phyloP scores from a whole-genome alignment of 2,329 filamentous ascomycete species.

The Diaporthe vaccinii region DNA sequence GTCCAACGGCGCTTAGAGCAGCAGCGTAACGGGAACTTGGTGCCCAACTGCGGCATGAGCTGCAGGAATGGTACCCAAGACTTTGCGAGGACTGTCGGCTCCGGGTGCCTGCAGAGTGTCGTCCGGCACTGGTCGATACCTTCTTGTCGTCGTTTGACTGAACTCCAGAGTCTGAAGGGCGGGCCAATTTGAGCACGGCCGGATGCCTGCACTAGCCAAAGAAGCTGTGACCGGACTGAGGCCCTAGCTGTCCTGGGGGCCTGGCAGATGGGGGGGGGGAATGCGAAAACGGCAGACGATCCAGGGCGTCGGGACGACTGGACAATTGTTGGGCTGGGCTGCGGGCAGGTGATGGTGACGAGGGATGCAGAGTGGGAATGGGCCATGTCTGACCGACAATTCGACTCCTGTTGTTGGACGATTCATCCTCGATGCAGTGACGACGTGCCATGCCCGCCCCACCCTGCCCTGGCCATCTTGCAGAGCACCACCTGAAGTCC shows the following conservation, averaged over 20 bases:
- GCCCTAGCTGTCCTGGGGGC: neutral
- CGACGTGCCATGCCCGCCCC: constrained; percentile 1
- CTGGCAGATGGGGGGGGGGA: neutral
- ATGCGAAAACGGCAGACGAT: neutral
- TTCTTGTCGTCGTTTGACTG: neutral
- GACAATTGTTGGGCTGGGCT: constrained; percentile 25
- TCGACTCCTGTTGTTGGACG: constrained; percentile 22
- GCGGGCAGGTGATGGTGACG: neutral
- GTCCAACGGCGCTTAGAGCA: constrained; percentile 30
- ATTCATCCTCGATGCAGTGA: constrained; percentile 30
- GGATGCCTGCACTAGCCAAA: neutral
- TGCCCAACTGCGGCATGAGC: constrained; percentile 31
- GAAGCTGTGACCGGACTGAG: constrained; percentile 12
- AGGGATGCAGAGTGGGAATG: constrained; percentile 22
- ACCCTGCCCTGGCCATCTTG: constrained; percentile 19
- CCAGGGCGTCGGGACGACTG: constrained; percentile 15
- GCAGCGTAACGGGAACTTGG: constrained; percentile 46
- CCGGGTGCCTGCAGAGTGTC: neutral
- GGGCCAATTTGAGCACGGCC: neutral
- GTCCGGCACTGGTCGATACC: neutral
- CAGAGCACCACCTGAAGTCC: constrained; percentile 11
- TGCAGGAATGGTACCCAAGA: constrained; percentile 37
- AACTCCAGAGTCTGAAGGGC: neutral
- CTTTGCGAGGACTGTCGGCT: constrained; percentile 7
- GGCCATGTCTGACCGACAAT: constrained; percentile 29